phyloP scores from a whole-genome alignment of 2,329 filamentous ascomycete species.

The Ceratocystis destructans region DNA sequence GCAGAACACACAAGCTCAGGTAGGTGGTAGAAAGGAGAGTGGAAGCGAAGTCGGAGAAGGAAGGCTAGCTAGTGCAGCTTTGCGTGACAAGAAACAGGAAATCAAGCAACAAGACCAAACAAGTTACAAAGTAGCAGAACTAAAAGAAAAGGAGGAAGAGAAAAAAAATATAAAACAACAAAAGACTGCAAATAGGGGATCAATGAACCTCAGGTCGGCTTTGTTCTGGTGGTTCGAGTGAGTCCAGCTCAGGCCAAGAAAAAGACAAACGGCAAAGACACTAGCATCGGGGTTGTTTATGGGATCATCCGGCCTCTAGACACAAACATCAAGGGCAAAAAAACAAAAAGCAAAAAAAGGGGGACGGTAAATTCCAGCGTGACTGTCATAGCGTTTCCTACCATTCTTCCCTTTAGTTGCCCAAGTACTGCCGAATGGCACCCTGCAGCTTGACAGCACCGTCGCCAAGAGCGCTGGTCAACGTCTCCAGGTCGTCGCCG shows the following conservation, averaged over 20 bases:
- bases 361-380: neutral
- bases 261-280: slow-evolving; percentile 2
- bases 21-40: neutral
- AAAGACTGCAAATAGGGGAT: neutral
- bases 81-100: neutral
- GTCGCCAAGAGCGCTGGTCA: slow-evolving; percentile 70
- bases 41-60: neutral
- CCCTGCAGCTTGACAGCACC: slow-evolving; percentile 75
- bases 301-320: neutral
- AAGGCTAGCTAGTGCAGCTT: neutral
- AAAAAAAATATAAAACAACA: slow-evolving; percentile 10
- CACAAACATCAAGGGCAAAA: neutral
- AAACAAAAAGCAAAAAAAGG: neutral
- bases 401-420: slow-evolving; percentile 33
- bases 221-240: neutral
- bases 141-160: neutral
- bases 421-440: slow-evolving; percentile 50
- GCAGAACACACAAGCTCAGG: neutral
- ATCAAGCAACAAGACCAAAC: neutral
- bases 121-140: neutral
- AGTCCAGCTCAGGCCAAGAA: slow-evolving; percentile 1
- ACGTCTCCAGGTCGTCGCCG: slow-evolving; percentile 86
- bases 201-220: neutral
- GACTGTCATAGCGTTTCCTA: neutral
- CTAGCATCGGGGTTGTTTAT: neutral